Base-by-base conservation (phyloP, 441 rosid species). In the Corymbia calophylla region DNA sequence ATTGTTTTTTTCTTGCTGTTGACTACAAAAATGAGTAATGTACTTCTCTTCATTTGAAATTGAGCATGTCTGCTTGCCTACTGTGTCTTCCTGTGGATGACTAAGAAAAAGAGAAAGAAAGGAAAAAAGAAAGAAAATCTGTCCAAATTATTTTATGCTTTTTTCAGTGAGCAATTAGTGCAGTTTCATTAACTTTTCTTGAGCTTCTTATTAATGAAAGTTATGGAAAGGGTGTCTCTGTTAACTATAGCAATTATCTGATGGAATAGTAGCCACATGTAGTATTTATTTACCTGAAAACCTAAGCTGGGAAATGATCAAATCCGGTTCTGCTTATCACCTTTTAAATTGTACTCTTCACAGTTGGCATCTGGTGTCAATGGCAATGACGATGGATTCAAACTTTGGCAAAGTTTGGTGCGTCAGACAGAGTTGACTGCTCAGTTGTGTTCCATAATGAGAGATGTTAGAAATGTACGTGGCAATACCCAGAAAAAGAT, bases 401-500 rank as follows among this genome's bases (percentile, higher is more conserved):
- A 95, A 93, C 89, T 92, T 93, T 98, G 99, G 99, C 98, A 95
- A 92, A 96, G 98, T 93, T 93, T 98, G 94, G 97, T 96, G 86
- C 97, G 97, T 53, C 99, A 98, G 93, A 97, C 98, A 80, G 97
- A 98, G 93, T 91, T 98, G 95, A 97, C 97, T 88, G 99, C 99
- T 55, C 99, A 98, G 91, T 92, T 98, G 90, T 95, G 98, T 94
- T 94, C 99, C 86, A 95, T 98, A 89, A 96, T 90, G 90, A 95
- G 96, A 94, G 99, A 98, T 88, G 98, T 98, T 90, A 94, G 99
- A 92, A 96, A 96, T 93, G 99, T 97, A 89, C 94, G 99, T 84
- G 99, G 99, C 91, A 98, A 98, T 92, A 96, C 99, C 66, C 99
- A 96, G 91, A 98, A 97, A 92, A 98, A 97, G 94, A 98, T 95